Conservation (phyloP, 2,329 filamentous ascomycete species). For the Passalora sequoiae region DNA sequence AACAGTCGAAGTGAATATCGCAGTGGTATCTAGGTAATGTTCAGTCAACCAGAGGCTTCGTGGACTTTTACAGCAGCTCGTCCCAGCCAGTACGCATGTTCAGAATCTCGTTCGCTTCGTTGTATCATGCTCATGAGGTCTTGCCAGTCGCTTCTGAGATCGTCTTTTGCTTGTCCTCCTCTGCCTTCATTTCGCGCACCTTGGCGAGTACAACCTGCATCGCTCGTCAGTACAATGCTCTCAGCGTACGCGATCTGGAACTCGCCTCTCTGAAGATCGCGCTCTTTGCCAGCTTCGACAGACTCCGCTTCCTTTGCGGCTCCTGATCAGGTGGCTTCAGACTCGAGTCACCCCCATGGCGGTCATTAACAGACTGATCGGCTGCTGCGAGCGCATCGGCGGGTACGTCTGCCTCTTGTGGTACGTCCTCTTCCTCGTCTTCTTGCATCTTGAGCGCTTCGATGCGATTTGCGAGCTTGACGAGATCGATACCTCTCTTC, state of each 20-base stretch:
- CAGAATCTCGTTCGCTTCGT: background rate
- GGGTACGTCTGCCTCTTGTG: constrained; percentile 55
- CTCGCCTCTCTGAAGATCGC: constrained; percentile 84
- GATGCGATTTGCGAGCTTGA: constrained; percentile 94
- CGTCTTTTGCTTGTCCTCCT: constrained; percentile 55
- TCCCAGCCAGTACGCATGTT: background rate
- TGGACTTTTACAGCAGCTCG: background rate
- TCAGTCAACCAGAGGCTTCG: background rate
- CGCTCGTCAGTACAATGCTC: constrained; percentile 7
- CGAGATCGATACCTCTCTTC: constrained; percentile 87
- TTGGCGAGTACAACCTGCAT: constrained; percentile 68
- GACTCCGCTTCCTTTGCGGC: constrained; percentile 44
- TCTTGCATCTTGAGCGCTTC: constrained; percentile 90
- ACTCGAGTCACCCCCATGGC: constrained; percentile 2
- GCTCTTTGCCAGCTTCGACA: constrained; percentile 56
- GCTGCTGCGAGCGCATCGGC: constrained; percentile 57
- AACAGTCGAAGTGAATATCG: background rate
- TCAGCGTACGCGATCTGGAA: background rate
- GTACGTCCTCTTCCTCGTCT: constrained; percentile 70
- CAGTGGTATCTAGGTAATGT: constrained; percentile 1
- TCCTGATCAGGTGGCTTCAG: constrained; percentile 24
- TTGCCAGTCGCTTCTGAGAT: constrained; percentile 21
- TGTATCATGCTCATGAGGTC: background rate
- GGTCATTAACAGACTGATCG: constrained; percentile 32
- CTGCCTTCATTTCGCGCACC: constrained; percentile 83